Conservation (phyloP, 2,329 filamentous ascomycete genomes). For the Pseudogymnoascus sp. region DNA sequence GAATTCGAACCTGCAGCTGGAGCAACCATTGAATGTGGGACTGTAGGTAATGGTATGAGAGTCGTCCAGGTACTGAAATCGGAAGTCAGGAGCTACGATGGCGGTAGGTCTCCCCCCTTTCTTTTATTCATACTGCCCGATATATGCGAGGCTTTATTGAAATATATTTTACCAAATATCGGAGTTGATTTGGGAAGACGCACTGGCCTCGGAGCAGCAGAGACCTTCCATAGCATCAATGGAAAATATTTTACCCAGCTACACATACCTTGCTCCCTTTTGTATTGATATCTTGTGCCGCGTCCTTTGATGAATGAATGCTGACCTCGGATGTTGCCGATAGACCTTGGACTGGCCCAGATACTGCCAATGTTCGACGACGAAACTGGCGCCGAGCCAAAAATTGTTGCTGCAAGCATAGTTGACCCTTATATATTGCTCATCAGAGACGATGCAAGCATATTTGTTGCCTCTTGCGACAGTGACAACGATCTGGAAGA, state of each 20-base stretch:
- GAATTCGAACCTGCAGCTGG: constrained; percentile 91
- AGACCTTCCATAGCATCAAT: constrained; percentile 32
- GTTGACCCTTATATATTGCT: constrained; percentile 80
- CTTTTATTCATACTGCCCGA: constrained; percentile 9
- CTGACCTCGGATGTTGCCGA: constrained; percentile 12
- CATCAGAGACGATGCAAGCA: constrained; percentile 73
- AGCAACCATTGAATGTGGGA: constrained; percentile 76
- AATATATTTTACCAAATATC: constrained; percentile 25
- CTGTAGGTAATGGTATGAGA: constrained; percentile 70
- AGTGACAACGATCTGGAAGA: constrained; percentile 80
- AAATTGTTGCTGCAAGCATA: constrained; percentile 74
- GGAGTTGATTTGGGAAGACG: constrained; percentile 3
- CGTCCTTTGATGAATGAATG: not conserved
- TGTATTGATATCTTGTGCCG: constrained; percentile 25
- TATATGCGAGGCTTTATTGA: constrained; percentile 27
- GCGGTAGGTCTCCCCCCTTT: constrained; percentile 51
- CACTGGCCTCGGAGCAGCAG: not conserved
- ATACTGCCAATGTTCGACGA: constrained; percentile 92
- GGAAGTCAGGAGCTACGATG: constrained; percentile 85
- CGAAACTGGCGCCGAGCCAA: constrained; percentile 72
- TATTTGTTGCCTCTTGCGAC: constrained; percentile 73
- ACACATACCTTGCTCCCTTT: constrained; percentile 11
- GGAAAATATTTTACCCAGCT: constrained; percentile 29
- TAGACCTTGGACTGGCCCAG: constrained; percentile 79
- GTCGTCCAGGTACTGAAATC: constrained; percentile 82